Conservation (phyloP, 345 rosid species). For the Syzygium aromaticum region DNA sequence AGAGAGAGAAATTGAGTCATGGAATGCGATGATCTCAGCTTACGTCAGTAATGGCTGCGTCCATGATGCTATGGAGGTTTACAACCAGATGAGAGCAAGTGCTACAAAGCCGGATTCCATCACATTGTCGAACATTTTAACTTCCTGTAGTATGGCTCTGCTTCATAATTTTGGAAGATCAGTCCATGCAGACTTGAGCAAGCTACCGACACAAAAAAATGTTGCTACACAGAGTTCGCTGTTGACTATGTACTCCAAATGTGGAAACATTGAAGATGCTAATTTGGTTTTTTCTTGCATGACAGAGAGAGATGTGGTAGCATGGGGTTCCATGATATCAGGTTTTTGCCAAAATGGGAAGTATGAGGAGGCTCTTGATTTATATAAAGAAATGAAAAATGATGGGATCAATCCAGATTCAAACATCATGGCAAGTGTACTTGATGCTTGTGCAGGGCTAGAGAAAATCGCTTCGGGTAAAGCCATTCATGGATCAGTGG, state of each 20-base stretch:
- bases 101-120: slow-evolving; percentile 37
- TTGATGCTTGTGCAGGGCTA: slow-evolving; percentile 44
- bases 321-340: slow-evolving; percentile 71
- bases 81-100: slow-evolving; percentile 33
- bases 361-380: slow-evolving; percentile 38
- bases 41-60: slow-evolving; percentile 33
- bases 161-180: slow-evolving; percentile 41
- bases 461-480: slow-evolving; percentile 37
- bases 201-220: slow-evolving; percentile 34
- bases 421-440: slow-evolving; percentile 44
- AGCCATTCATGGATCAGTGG: slow-evolving; percentile 42
- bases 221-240: slow-evolving; percentile 41
- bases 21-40: slow-evolving; percentile 77
- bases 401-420: slow-evolving; percentile 52
- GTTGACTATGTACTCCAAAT: slow-evolving; percentile 46
- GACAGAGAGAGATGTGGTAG: slow-evolving; percentile 49
- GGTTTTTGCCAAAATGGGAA: slow-evolving; percentile 55
- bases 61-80: slow-evolving; percentile 33
- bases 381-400: slow-evolving; percentile 37
- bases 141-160: slow-evolving; percentile 38
- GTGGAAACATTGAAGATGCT: slow-evolving; percentile 39
- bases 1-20: slow-evolving; percentile 37
- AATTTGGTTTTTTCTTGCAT: slow-evolving; percentile 30
- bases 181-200: slow-evolving; percentile 52
- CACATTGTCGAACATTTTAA: slow-evolving; percentile 46